Conservation (phyloP, 2,329 filamentous ascomycete species). For the Monosporascus sp. region DNA sequence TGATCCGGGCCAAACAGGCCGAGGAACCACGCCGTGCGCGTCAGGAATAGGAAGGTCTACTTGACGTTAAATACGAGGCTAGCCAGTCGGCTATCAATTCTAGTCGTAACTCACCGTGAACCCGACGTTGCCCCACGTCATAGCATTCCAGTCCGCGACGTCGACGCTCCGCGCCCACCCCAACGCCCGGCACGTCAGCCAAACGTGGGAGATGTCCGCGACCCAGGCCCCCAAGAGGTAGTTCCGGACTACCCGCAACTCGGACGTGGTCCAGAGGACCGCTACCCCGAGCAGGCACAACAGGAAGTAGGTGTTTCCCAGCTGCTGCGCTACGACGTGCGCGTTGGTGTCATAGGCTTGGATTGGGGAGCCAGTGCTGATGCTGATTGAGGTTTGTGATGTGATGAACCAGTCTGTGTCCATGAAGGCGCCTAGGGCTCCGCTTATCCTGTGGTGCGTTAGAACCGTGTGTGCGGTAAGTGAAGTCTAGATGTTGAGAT, state of each 20-base stretch:
- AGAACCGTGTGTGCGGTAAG: not conserved
- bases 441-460: conserved; percentile 46
- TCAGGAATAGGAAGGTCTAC: conserved; percentile 26
- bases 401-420: conserved; percentile 58
- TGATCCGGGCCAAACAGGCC: conserved; percentile 25
- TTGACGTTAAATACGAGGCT: not conserved
- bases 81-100: not conserved
- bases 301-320: conserved; percentile 66
- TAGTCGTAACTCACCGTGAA: conserved; percentile 45
- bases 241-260: conserved; percentile 59
- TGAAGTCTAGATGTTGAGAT: not conserved
- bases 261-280: conserved; percentile 58
- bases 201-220: conserved; percentile 64
- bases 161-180: conserved; percentile 50
- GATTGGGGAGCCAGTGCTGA: conserved; percentile 22
- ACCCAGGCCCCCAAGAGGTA: conserved; percentile 62
- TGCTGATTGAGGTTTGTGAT: conserved; percentile 48
- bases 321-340: conserved; percentile 57
- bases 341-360: conserved; percentile 35
- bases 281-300: conserved; percentile 59
- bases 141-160: conserved; percentile 58
- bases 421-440: conserved; percentile 51
- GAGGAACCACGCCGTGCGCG: conserved; percentile 25
- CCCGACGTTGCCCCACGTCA: conserved; percentile 70
- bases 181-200: conserved; percentile 53